These are phyloP conservation scores for Ophiostoma ips DNA, from an alignment of 2,329 filamentous ascomycete species.

Conservation along the genomic window DNA sequence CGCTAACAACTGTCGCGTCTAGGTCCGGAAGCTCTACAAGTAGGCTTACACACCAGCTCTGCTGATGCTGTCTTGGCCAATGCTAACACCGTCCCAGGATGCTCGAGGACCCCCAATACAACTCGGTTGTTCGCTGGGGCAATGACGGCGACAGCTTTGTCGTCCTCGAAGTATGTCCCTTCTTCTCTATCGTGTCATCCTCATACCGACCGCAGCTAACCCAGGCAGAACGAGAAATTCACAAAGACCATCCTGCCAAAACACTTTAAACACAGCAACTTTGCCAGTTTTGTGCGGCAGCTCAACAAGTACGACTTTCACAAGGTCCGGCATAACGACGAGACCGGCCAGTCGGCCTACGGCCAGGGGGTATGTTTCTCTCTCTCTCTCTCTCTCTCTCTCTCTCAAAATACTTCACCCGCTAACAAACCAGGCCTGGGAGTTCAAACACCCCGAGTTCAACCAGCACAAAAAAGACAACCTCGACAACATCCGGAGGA, in stretches of 20 bases:
- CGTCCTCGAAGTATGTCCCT: slow-evolving; percentile 66
- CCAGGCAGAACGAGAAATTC: slow-evolving; percentile 80
- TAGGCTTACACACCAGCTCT: slow-evolving; percentile 28
- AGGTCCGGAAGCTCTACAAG: slow-evolving; percentile 99
- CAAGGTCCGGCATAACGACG: slow-evolving; percentile 88
- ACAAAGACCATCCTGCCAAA: slow-evolving; percentile 94
- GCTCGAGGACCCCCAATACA: slow-evolving; percentile 88
- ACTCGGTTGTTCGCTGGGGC: slow-evolving; percentile 88
- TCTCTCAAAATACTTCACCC: background rate
- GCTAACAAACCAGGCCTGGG: slow-evolving; percentile 55
- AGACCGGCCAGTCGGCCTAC: slow-evolving; percentile 68
- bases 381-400: slow-evolving; percentile 12
- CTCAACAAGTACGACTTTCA: slow-evolving; percentile 52
- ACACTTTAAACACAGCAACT: slow-evolving; percentile 98
- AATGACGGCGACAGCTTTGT: slow-evolving; percentile 93
- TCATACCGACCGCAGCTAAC: background rate
- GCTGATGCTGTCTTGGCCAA: background rate
- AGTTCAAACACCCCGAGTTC: slow-evolving; percentile 46
- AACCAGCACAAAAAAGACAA: slow-evolving; percentile 36
- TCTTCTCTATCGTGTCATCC: background rate
- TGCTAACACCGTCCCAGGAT: slow-evolving; percentile 48
- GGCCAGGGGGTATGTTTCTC: slow-evolving; percentile 50
- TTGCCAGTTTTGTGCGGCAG: slow-evolving; percentile 90
- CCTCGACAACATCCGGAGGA: slow-evolving; percentile 88
- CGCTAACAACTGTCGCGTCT: slow-evolving; percentile 9